A percentile compares a stretch with the other conserved stretches of the same genome.
phyloP scores from a whole-genome alignment of 2,329 filamentous ascomycete genomes.

The Cercospora janseana region DNA sequence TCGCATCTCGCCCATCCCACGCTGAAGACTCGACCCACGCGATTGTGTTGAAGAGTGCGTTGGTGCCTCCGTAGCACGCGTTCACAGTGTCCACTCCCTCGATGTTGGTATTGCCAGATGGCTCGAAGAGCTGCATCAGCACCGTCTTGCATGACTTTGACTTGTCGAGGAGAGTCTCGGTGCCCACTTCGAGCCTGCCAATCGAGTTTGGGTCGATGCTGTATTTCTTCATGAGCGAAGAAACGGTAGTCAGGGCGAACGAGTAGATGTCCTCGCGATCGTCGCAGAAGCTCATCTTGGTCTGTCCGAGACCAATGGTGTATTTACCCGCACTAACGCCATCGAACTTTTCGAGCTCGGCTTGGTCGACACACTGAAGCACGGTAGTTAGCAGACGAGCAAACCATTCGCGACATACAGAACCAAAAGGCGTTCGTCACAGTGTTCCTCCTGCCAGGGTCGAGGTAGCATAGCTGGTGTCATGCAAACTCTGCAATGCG shows the following conservation, averaged over 20 bases:
- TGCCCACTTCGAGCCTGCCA: conserved; percentile 54
- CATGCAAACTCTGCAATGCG: not conserved
- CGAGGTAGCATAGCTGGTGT: too few relatives aligned
- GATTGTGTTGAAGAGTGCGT: conserved; percentile 54
- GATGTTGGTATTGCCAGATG: conserved; percentile 54
- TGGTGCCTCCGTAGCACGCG: conserved; percentile 56
- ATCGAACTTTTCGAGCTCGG: conserved; percentile 56
- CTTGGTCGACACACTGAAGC: conserved; percentile 53
- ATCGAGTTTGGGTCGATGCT: conserved; percentile 52
- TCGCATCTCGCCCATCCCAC: conserved; percentile 54
- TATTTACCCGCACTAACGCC: conserved; percentile 53
- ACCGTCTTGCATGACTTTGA: conserved; percentile 56
- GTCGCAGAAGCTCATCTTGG: conserved; percentile 57
- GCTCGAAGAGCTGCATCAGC: conserved; percentile 53
- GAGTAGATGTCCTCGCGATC: conserved; percentile 58
- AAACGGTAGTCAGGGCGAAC: conserved; percentile 52
- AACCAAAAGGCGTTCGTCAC: too few relatives aligned
- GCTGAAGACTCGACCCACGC: conserved; percentile 56
- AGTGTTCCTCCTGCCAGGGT: too few relatives aligned
- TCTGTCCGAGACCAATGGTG: conserved; percentile 56
- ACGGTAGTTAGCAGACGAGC: conserved; percentile 18
- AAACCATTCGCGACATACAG: too few relatives aligned
- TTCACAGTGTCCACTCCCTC: conserved; percentile 56
- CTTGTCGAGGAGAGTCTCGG: conserved; percentile 56
- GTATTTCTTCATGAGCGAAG: conserved; percentile 54